Percentiles rank a stretch among this genome's conserved stretches.
Evolutionary conservation across 371 early-diverging fungal genomes (phyloP).

Genomic region (Parasitella parasitica): DNA sequence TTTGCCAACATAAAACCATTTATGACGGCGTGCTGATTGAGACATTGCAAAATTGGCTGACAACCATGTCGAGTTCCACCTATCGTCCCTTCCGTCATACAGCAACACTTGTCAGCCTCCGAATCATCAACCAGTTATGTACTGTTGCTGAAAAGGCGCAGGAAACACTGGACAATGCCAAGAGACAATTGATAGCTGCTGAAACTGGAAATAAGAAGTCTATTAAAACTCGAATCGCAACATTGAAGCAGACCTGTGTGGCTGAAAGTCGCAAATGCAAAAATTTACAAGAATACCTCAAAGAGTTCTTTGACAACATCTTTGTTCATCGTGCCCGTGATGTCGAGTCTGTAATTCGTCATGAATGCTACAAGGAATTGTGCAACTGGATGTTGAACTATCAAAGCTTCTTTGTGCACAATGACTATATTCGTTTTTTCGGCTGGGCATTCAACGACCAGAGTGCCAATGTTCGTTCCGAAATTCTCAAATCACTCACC

Average conservation of each 20-base stretch:
- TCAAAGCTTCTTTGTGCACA: constrained; percentile 71
- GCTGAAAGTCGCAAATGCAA: constrained; percentile 22
- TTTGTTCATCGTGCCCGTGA: constrained; percentile 91
- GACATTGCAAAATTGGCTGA: constrained; percentile 54
- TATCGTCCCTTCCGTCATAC: constrained; percentile 93
- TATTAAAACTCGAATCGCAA: constrained; percentile 12
- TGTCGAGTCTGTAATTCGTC: constrained; percentile 80
- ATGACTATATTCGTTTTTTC: constrained; percentile 74
- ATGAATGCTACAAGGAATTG: constrained; percentile 78
- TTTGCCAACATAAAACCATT: constrained; percentile 61
- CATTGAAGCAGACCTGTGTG: constrained; percentile 19
- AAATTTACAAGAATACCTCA: constrained; percentile 46
- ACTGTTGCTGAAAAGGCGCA: constrained; percentile 57
- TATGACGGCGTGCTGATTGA: constrained; percentile 62
- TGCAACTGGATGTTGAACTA: constrained; percentile 74
- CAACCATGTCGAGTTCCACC: constrained; percentile 62
- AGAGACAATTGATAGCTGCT: constrained; percentile 61
- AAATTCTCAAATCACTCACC: constrained; percentile 56
- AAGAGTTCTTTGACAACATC: constrained; percentile 74
- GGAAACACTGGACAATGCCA: constrained; percentile 59
- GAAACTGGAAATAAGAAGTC: constrained; percentile 29
- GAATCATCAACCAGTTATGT: constrained; percentile 59
- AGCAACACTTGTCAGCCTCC: constrained; percentile 70
- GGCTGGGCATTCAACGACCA: constrained; percentile 89
- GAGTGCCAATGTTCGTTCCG: constrained; percentile 62